Evolutionary conservation across 148 eudicot genomes (phyloP).

Genomic region (Diospyros kaki): DNA sequence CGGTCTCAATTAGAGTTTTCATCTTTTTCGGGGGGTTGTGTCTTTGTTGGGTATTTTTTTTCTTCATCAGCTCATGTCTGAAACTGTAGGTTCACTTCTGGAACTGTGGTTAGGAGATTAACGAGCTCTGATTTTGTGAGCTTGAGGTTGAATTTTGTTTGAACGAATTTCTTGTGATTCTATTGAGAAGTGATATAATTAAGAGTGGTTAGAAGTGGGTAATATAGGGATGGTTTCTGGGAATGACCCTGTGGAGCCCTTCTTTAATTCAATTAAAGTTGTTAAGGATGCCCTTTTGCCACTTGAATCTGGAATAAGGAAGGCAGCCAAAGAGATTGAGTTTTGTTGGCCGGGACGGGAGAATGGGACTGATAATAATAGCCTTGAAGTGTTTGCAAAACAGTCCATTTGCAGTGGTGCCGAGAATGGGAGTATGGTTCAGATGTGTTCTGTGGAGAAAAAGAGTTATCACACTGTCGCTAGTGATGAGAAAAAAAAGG

Average conservation of each 20-base stretch:
- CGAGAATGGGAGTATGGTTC: constrained; percentile 26
- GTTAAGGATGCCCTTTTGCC: constrained; percentile 70
- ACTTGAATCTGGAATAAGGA: constrained; percentile 58
- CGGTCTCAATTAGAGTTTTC: too few species aligned
- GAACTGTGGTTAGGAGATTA: too few species aligned
- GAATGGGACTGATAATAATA: constrained; percentile 16
- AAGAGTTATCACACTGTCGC: constrained; percentile 21
- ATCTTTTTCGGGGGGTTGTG: too few species aligned
- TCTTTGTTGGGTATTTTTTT: too few species aligned
- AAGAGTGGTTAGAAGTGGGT: background rate
- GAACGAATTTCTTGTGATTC: background rate
- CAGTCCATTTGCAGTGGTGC: constrained; percentile 18
- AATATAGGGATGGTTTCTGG: constrained; percentile 45
- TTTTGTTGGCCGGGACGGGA: constrained; percentile 52
- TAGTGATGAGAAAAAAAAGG: constrained; percentile 57
- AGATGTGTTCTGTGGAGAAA: constrained; percentile 26
- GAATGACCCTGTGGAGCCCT: constrained; percentile 73
- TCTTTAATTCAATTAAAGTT: constrained; percentile 58
- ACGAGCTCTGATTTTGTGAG: too few species aligned
- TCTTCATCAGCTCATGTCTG: too few species aligned
- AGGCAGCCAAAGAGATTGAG: constrained; percentile 79
- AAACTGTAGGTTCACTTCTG: too few species aligned
- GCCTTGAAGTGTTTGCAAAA: constrained; percentile 24
- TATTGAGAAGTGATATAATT: background rate
- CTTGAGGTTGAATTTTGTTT: too few species aligned